phyloP scores from a whole-genome alignment of 2,329 filamentous ascomycete species.

The Alternaria sp. region DNA sequence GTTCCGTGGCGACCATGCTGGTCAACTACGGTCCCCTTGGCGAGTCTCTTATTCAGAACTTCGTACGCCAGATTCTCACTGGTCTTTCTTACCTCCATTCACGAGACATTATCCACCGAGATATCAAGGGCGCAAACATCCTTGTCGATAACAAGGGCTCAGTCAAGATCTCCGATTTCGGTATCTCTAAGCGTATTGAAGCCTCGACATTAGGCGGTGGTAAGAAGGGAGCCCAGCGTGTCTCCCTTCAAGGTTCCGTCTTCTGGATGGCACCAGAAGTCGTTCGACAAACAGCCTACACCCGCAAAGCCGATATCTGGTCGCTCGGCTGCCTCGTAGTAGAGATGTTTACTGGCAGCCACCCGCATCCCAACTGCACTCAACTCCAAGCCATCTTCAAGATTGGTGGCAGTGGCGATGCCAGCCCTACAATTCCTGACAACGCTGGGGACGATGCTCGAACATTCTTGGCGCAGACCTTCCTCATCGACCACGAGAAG shows the following conservation, averaged over 20 bases:
- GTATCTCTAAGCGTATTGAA: slow-evolving; percentile 97
- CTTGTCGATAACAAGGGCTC: slow-evolving; percentile 98
- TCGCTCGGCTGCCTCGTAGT: slow-evolving; percentile 95
- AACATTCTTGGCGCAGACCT: slow-evolving; percentile 85
- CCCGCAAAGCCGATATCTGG: slow-evolving; percentile 98
- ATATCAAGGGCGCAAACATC: slow-evolving; percentile 99
- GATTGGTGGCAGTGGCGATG: slow-evolving; percentile 84
- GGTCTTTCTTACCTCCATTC: slow-evolving; percentile 94
- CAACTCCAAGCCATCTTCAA: slow-evolving; percentile 99
- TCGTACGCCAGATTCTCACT: slow-evolving; percentile 93
- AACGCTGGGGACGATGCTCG: slow-evolving; percentile 84
- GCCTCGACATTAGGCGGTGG: slow-evolving; percentile 74
- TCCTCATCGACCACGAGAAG: slow-evolving; percentile 94
- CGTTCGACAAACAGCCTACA: slow-evolving; percentile 96
- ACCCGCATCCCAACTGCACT: slow-evolving; percentile 96
- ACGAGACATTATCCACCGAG: slow-evolving; percentile 95
- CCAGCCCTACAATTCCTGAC: slow-evolving; percentile 87
- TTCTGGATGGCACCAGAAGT: slow-evolving; percentile 99
- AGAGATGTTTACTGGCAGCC: slow-evolving; percentile 98
- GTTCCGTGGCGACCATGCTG: slow-evolving; percentile 97
- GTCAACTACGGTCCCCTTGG: slow-evolving; percentile 96
- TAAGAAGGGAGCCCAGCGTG: slow-evolving; percentile 55
- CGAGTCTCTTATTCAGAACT: slow-evolving; percentile 93
- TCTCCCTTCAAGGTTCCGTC: slow-evolving; percentile 92
- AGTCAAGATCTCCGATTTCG: slow-evolving; percentile 99